Base-by-base conservation (phyloP, 768 basidiomycete species). In the Lactarius akahatsu region DNA sequence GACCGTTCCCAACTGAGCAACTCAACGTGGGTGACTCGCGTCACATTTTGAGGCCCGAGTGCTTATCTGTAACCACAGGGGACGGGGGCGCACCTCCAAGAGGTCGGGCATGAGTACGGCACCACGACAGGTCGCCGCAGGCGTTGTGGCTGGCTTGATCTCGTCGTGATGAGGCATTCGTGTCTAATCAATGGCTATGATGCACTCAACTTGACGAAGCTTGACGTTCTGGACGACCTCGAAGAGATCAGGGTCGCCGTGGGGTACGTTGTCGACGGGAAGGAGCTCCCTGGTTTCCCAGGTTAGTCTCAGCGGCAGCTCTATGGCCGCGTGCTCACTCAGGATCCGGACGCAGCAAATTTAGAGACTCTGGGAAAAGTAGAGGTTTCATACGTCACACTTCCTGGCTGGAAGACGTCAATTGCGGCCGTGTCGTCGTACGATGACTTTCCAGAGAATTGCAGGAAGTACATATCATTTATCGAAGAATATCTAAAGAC, bases 1-100 rank as follows among this genome's bases (percentile, higher is more conserved):
- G 97, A 0, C 97, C 97, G 4, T 98, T 99, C 83, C 95, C 97
- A 9, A 94, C 92, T 0, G 97, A 99, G 77, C 92, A 94, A 75
- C 83, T 97, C 63, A 90, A 95, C 77, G 91, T 93, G 59, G 64
- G 87, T 79, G 10, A 4, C 9, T n/a, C 20, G 55, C 28, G 66
- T 26, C 60, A 1, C 59, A 28, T n/a, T 16, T 11, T 36, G 61
- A 28, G 1, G 2, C 10, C 15, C 30, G 26, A 7, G 1, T 58
- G 28, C 57, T 66, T 16, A 63, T 70, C 59, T 66, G 28, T 26
- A 38, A 43, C 65, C 52, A 52, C 72, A 95, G 94, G 86, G 88
- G 32, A 76, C 89, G 47, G 97, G 97, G 13, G 82, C 83, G 23
- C 93, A 94, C 71, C 79, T 99, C 20, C 97, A 98, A 80, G 93